phyloP scores from a whole-genome alignment of 202 grass and related monocot species.

The Zizania palustris region DNA sequence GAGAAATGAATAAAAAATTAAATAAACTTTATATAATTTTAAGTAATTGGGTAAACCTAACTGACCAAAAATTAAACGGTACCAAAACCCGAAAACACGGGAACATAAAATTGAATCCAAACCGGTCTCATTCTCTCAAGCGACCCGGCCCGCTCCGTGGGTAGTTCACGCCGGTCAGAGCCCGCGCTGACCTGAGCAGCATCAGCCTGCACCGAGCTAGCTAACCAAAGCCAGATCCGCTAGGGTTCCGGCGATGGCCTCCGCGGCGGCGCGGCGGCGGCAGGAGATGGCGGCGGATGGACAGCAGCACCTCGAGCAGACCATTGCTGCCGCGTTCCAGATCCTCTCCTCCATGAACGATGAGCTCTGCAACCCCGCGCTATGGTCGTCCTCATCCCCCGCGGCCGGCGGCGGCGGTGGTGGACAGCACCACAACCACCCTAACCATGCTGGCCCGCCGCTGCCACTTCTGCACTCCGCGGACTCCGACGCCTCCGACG shows the following conservation, averaged over 20 bases:
- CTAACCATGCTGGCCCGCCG: slow-evolving; percentile 21
- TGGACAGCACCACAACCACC: slow-evolving; percentile 24
- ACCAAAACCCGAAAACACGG: no score
- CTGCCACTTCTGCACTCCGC: slow-evolving; percentile 31
- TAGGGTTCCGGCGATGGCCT: slow-evolving; percentile 55
- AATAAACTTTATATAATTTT: no score
- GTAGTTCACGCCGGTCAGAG: no score
- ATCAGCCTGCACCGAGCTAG: no score
- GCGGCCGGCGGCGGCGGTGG: slow-evolving; percentile 6
- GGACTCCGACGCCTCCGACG: slow-evolving; percentile 48
- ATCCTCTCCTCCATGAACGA: slow-evolving; percentile 99
- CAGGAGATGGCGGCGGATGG: slow-evolving; percentile 80
- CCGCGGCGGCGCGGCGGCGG: slow-evolving; percentile 53
- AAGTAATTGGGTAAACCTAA: no score
- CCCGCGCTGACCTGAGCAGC: no score
- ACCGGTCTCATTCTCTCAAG: no score
- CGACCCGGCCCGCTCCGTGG: no score
- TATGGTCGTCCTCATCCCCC: slow-evolving; percentile 63
- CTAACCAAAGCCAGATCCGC: not conserved
- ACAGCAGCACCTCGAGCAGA: slow-evolving; percentile 86
- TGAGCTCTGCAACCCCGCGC: slow-evolving; percentile 95
- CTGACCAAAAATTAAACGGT: no score
- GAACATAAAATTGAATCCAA: no score
- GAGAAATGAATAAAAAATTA: no score
- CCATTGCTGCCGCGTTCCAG: slow-evolving; percentile 82